A percentile compares a stretch with the other conserved stretches of the same genome.
phyloP scores from a whole-genome alignment of 805 yeast species.

The Citeromyces nyonsensis region DNA sequence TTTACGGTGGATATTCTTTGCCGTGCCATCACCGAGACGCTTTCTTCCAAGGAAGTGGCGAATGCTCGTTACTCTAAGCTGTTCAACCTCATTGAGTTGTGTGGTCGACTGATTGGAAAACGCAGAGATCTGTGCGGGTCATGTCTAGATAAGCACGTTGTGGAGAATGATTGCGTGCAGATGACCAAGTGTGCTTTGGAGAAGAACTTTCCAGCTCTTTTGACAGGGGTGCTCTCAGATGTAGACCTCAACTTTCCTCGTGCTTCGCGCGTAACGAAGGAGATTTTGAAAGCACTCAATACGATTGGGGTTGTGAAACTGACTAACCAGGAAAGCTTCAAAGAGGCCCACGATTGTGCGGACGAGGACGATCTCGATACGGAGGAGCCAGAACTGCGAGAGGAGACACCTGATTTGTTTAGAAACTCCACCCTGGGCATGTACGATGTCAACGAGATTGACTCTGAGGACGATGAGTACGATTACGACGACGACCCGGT shows the following conservation, averaged over 20 bases:
- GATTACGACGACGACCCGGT: conserved; percentile 8
- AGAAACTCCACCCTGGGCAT: conserved; percentile 85
- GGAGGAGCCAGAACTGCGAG: conserved; percentile 40
- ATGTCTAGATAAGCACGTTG: conserved; percentile 26
- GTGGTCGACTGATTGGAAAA: conserved; percentile 24
- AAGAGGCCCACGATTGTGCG: conserved; percentile 13
- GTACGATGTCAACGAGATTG: conserved; percentile 73
- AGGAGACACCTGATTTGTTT: conserved; percentile 72
- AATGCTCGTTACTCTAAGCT: conserved; percentile 37
- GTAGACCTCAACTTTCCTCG: conserved; percentile 65
- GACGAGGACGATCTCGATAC: conserved; percentile 35
- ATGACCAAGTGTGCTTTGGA: conserved; percentile 58
- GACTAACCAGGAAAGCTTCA: conserved; percentile 41
- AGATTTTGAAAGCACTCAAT: conserved; percentile 43
- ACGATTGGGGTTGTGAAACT: conserved; percentile 39
- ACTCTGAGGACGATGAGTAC: conserved; percentile 28
- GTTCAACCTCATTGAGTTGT: conserved; percentile 32
- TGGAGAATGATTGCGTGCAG: conserved; percentile 44
- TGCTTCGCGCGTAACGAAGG: conserved; percentile 40
- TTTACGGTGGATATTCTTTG: conserved; percentile 56
- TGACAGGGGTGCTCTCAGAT: conserved; percentile 45
- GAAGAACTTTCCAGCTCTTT: conserved; percentile 37
- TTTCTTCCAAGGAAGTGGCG: conserved; percentile 17
- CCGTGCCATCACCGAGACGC: conserved; percentile 43
- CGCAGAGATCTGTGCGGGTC: conserved; percentile 24